A percentile compares a stretch with the other conserved stretches of the same genome.
phyloP scores from a whole-genome alignment of 2,329 filamentous ascomycete species.

The Neobulgaria alba region DNA sequence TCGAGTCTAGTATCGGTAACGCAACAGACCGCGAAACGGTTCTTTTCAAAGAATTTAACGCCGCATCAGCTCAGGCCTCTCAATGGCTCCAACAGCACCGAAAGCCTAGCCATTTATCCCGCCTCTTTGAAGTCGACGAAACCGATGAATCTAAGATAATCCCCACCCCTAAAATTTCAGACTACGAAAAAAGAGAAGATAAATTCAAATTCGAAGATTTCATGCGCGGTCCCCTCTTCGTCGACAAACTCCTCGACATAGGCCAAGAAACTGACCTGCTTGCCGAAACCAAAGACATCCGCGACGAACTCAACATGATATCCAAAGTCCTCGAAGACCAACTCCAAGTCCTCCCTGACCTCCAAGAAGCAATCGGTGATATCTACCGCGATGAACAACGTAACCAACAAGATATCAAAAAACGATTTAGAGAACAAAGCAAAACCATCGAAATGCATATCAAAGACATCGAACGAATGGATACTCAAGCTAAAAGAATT shows the following conservation, averaged over 20 bases:
- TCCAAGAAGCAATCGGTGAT: conserved; percentile 20
- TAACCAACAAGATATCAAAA: conserved; percentile 19
- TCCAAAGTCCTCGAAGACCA: conserved; percentile 32
- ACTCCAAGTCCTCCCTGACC: conserved; percentile 15
- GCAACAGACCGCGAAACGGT: conserved; percentile 21
- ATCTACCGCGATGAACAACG: conserved; percentile 17
- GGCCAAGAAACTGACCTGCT: conserved; percentile 35
- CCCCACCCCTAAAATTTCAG: conserved; percentile 1
- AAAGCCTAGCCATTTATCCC: conserved; percentile 11
- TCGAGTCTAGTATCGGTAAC: conserved; percentile 21
- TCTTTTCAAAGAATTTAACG: conserved; percentile 22
- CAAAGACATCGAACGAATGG: conserved; percentile 52
- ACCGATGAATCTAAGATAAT: conserved; percentile 5
- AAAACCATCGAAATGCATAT: conserved; percentile 17
- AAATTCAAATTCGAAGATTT: conserved; percentile 15
- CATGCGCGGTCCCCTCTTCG: conserved; percentile 14
- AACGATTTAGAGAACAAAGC: conserved; percentile 14
- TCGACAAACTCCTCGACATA: conserved; percentile 33
- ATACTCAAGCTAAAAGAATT: conserved; percentile 70
- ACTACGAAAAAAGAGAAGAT: conserved; percentile 27
- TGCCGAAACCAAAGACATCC: conserved; percentile 38
- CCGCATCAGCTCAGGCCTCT: conserved; percentile 19
- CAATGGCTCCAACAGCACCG: conserved; percentile 19
- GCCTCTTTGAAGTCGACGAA: conserved; percentile 5
- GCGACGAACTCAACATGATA: conserved; percentile 41